phyloP scores from a whole-genome alignment of 2,329 filamentous ascomycete genomes.

The Fusarium solani-melongenae region DNA sequence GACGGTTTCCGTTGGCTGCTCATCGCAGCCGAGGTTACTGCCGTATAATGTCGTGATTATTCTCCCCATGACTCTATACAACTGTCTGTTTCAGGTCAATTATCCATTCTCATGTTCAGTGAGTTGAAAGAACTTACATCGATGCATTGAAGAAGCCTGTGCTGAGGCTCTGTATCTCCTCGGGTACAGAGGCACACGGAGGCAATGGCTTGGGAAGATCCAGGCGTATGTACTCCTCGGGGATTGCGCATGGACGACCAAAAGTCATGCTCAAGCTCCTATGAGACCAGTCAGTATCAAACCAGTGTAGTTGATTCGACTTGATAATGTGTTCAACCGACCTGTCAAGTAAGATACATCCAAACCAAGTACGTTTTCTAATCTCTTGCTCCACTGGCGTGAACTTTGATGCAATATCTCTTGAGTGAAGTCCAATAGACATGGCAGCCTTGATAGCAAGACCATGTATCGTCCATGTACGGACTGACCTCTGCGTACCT shows the following conservation, averaged over 20 bases:
- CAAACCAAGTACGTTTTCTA: background rate
- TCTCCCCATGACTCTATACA: background rate
- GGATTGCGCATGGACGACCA: background rate
- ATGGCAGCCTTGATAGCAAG: background rate
- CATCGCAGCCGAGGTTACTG: background rate
- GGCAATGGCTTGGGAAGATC: background rate
- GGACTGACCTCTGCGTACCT: slow-evolving; percentile 47
- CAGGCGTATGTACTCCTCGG: background rate
- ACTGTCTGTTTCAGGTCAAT: background rate
- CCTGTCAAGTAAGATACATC: background rate
- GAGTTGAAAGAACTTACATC: background rate
- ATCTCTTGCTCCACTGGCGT: background rate
- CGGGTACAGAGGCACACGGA: background rate
- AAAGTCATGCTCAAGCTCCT: background rate
- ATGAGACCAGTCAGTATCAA: background rate
- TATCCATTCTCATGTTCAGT: background rate
- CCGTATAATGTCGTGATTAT: background rate
- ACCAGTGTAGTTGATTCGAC: background rate
- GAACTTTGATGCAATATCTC: slow-evolving; percentile 1
- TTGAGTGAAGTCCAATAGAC: slow-evolving; percentile 2
- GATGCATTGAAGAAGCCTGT: background rate
- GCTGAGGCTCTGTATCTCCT: background rate
- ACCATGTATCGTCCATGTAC: background rate
- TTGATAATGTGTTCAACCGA: background rate
- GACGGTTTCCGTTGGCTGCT: background rate